A percentile compares a stretch with the other conserved stretches of the same genome.
These are phyloP conservation scores for Agaricus blazei DNA, from an alignment of 768 basidiomycete genomes.

Conservation along the genomic window DNA sequence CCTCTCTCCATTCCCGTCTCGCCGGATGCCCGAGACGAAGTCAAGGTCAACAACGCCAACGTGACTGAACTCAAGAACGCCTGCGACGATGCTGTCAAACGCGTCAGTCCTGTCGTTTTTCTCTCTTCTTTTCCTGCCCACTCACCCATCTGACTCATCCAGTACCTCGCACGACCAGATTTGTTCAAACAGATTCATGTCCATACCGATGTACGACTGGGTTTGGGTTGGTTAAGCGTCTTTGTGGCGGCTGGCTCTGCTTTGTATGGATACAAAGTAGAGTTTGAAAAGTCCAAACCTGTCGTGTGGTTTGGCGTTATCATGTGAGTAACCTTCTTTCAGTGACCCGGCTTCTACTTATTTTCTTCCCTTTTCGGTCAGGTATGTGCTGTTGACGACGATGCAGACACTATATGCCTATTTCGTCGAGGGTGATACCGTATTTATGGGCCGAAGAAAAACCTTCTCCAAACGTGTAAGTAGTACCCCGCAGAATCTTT, in stretches of 20 bases:
- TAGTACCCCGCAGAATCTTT: too few relatives aligned
- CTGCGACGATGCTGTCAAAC: conserved; percentile 86
- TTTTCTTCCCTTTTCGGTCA: conserved; percentile 21
- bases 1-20: conserved; percentile 45
- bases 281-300: conserved; percentile 87
- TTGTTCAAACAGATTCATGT: conserved; percentile 82
- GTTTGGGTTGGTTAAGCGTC: conserved; percentile 82
- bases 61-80: conserved; percentile 60
- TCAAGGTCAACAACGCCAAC: conserved; percentile 60
- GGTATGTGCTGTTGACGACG: conserved; percentile 70
- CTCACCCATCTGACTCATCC: neutral
- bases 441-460: conserved; percentile 89
- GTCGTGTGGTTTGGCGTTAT: conserved; percentile 76
- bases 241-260: conserved; percentile 78
- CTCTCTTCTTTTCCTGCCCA: neutral
- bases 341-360: conserved; percentile 6
- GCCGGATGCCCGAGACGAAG: conserved; percentile 41
- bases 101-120: conserved; percentile 43
- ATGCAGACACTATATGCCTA: conserved; percentile 80
- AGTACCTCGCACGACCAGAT: conserved; percentile 79
- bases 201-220: conserved; percentile 86
- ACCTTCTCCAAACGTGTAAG: conserved; percentile 73
- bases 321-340: conserved; percentile 42
- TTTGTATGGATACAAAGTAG: conserved; percentile 79
- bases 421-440: conserved; percentile 76